Conservation (phyloP, 768 basidiomycete genomes). For the Chiua virens region DNA sequence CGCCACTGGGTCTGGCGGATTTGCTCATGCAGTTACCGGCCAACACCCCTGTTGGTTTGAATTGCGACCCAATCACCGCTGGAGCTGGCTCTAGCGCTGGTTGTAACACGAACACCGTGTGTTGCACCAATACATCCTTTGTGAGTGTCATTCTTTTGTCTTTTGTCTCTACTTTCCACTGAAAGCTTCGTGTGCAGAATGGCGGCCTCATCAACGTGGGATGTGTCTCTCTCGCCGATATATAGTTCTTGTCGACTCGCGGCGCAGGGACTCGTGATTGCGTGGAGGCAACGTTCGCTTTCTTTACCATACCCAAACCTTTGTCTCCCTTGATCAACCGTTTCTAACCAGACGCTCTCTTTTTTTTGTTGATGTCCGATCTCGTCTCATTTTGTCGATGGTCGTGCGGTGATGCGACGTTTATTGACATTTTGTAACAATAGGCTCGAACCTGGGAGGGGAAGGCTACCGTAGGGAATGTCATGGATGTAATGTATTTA, state of each 20-base stretch:
- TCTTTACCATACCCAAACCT: conserved; percentile 11
- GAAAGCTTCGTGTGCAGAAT: conserved; percentile 1
- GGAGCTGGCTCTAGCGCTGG: conserved; percentile 24
- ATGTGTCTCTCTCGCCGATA: conserved; percentile 18
- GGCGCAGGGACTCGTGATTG: conserved; percentile 1
- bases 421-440: conserved; percentile 6
- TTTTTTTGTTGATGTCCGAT: conserved; percentile 23
- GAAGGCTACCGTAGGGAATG: background rate
- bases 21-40: background rate
- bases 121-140: conserved; percentile 19
- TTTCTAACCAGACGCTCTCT: conserved; percentile 23
- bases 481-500: conserved; percentile 13
- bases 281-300: conserved; percentile 17
- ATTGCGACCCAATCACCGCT: conserved; percentile 16
- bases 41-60: conserved; percentile 14
- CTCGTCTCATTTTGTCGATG: conserved; percentile 14
- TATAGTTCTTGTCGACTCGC: conserved; percentile 1
- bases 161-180: background rate
- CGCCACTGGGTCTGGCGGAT: conserved; percentile 2
- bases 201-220: conserved; percentile 28
- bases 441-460: background rate
- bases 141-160: conserved; percentile 7
- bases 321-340: conserved; percentile 12
- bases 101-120: conserved; percentile 21
- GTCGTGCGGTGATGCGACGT: conserved; percentile 1